Evolutionary conservation across 2,329 filamentous ascomycete genomes (phyloP).

Genomic region (Trichoderma endophyticum): DNA sequence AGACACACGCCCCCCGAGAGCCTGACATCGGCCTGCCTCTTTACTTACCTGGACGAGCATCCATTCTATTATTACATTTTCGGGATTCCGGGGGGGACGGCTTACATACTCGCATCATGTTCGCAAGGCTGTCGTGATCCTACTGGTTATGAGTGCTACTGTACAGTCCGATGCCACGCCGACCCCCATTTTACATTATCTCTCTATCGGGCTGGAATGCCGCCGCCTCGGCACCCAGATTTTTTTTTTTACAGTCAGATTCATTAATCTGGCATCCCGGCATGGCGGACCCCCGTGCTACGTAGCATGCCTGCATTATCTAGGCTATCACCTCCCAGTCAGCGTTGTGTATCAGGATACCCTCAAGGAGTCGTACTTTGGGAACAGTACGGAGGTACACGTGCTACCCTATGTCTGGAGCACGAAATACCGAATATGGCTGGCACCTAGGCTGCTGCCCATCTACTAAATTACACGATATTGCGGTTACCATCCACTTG

Average conservation of each 20-base stretch:
- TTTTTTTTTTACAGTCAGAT: background rate
- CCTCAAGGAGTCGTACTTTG: background rate
- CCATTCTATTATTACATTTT: background rate
- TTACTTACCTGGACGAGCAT: background rate
- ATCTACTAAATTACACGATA: background rate
- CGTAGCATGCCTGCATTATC: conserved; percentile 7
- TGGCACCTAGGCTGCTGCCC: background rate
- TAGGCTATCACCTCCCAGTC: background rate
- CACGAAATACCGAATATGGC: background rate
- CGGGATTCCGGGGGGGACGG: background rate
- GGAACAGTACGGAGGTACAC: background rate
- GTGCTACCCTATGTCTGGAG: background rate
- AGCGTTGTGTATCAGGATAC: background rate
- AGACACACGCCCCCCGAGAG: background rate
- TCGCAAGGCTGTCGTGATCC: background rate
- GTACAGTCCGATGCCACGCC: background rate
- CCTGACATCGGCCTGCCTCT: background rate
- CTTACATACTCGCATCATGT: background rate
- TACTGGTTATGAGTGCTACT: background rate
- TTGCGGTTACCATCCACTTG: background rate
- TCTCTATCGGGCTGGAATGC: background rate
- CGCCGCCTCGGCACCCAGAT: background rate
- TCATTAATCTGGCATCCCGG: conserved; percentile 16
- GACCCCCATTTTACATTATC: background rate
- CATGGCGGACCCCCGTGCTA: conserved; percentile 7